phyloP scores from a whole-genome alignment of 305 asterid genomes.

The Fraxinus dipetala region DNA sequence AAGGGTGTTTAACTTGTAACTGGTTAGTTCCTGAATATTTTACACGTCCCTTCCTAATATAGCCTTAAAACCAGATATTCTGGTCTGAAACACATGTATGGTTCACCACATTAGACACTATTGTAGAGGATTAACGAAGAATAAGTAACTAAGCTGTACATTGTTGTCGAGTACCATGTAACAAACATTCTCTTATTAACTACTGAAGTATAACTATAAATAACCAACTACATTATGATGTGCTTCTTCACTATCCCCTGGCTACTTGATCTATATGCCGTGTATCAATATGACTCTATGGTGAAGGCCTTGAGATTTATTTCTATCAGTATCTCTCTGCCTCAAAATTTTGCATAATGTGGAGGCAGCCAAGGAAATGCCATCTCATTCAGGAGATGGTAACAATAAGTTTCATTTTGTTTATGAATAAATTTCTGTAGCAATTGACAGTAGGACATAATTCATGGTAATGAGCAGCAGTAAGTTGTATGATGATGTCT shows the following conservation, averaged over 20 bases:
- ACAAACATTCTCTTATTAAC: neutral
- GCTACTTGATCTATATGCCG: constrained; percentile 2
- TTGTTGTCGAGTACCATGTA: neutral
- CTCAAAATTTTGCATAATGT: neutral
- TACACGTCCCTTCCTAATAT: constrained; percentile 27
- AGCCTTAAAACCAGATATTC: constrained; percentile 36
- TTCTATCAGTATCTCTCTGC: neutral
- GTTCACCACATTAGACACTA: neutral
- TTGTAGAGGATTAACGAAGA: neutral
- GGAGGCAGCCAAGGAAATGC: constrained; percentile 7
- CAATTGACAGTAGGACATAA: neutral
- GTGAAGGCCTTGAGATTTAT: neutral
- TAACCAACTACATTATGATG: constrained; percentile 4
- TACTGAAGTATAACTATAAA: neutral
- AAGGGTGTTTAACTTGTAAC: constrained; percentile 28
- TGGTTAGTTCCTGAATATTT: constrained; percentile 26
- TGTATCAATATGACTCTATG: neutral
- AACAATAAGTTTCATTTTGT: neutral
- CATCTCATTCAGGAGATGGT: constrained; percentile 6
- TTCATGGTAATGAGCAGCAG: constrained; percentile 3
- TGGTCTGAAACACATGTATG: constrained; percentile 27
- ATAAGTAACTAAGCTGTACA: neutral
- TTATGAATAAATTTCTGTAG: neutral
- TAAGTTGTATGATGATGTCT: neutral
- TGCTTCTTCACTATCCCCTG: constrained; percentile 8